These are phyloP conservation scores for Phylloporus sp. DNA, from an alignment of 768 basidiomycete genomes.

Conservation along the genomic window DNA sequence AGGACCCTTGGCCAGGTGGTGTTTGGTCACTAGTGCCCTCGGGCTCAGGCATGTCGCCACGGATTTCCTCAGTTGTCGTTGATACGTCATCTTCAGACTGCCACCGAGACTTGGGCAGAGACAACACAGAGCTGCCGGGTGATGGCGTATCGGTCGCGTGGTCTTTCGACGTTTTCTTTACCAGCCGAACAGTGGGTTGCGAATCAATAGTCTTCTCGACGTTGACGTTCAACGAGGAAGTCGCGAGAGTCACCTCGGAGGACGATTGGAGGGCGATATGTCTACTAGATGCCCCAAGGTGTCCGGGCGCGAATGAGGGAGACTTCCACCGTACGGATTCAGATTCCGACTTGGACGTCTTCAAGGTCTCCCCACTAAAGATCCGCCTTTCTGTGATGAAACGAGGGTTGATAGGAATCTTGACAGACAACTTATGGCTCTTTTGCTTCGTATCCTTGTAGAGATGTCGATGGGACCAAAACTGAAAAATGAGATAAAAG, in stretches of 20 bases:
- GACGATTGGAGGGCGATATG: conserved; percentile 17
- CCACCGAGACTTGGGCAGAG: conserved; percentile 9
- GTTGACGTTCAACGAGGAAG: conserved; percentile 5
- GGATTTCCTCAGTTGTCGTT: background rate
- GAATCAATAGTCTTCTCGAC: conserved; percentile 7
- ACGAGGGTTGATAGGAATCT: conserved; percentile 28
- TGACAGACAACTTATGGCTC: conserved; percentile 35
- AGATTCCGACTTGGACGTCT: conserved; percentile 18
- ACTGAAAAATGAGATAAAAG: conserved; percentile 49
- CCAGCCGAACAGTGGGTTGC: conserved; percentile 24
- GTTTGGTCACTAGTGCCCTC: conserved; percentile 10
- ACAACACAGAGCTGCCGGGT: conserved; percentile 2
- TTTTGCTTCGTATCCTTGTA: conserved; percentile 46
- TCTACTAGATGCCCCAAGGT: conserved; percentile 5
- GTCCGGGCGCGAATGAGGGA: conserved; percentile 4
- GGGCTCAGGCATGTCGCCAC: conserved; percentile 9
- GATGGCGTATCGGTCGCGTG: background rate
- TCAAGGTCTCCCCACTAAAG: conserved; percentile 23
- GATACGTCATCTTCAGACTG: conserved; percentile 14
- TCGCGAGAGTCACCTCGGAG: conserved; percentile 26
- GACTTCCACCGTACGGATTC: conserved; percentile 14
- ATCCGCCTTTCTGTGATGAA: conserved; percentile 24
- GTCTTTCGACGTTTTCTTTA: conserved; percentile 12
- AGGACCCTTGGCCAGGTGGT: conserved; percentile 15
- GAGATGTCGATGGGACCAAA: conserved; percentile 51